Evolutionary conservation across 306 rosid species (phyloP).

Genomic region (Canavalia ensiformis): DNA sequence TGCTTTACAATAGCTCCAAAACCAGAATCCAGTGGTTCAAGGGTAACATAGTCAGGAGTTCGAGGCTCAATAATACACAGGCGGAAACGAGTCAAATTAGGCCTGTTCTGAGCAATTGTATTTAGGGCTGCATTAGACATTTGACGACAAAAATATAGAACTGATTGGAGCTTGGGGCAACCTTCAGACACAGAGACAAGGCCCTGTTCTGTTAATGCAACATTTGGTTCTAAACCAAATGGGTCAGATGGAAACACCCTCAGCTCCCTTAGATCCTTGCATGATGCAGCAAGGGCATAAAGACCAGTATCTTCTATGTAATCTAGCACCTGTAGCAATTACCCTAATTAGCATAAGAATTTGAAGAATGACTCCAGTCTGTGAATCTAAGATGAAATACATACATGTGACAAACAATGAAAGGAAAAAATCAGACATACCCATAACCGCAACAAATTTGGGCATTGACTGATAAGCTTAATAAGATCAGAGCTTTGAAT

Average conservation of each 20-base stretch:
- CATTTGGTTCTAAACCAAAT: conserved; percentile 75
- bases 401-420: not conserved
- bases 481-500: conserved; percentile 74
- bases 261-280: conserved; percentile 85
- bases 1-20: conserved; percentile 96
- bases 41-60: conserved; percentile 78
- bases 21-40: conserved; percentile 76
- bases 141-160: conserved; percentile 93
- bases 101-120: conserved; percentile 81
- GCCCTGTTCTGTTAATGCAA: conserved; percentile 82
- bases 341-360: conserved; percentile 51
- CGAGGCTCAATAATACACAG: conserved; percentile 90
- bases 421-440: conserved; percentile 55
- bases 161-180: conserved; percentile 90
- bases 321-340: conserved; percentile 79
- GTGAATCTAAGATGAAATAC: conserved; percentile 28
- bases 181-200: conserved; percentile 90
- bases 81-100: conserved; percentile 87
- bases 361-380: not conserved
- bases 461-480: conserved; percentile 79
- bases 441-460: conserved; percentile 79
- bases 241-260: conserved; percentile 97
- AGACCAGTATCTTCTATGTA: conserved; percentile 92
- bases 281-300: conserved; percentile 71
- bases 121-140: conserved; percentile 87